phyloP scores from a whole-genome alignment of 2,329 filamentous ascomycete species.

The Biscogniauxia sp. region DNA sequence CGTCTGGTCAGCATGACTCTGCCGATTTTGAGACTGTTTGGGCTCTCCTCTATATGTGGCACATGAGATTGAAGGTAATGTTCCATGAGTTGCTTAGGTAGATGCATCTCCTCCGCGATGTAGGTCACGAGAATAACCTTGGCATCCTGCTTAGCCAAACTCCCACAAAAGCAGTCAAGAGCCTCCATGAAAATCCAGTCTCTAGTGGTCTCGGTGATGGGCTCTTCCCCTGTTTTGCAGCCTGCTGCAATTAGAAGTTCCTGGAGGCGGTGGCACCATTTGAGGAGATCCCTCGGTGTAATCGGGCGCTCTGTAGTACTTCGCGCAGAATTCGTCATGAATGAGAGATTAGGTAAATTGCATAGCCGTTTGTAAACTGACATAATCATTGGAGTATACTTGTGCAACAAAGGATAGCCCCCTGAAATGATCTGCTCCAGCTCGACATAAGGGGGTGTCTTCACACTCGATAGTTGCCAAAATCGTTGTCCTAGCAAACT shows the following conservation, averaged over 20 bases:
- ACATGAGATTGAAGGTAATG: constrained; percentile 74
- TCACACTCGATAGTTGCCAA: constrained; percentile 76
- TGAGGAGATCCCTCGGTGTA: constrained; percentile 71
- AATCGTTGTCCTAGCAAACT: constrained; percentile 79
- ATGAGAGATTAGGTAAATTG: constrained; percentile 36
- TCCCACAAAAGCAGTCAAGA: constrained; percentile 86
- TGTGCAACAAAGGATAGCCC: constrained; percentile 67
- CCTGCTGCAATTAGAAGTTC: constrained; percentile 60
- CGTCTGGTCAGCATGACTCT: constrained; percentile 62
- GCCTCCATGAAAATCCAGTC: constrained; percentile 93
- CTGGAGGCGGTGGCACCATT: constrained; percentile 80
- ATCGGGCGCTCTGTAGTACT: constrained; percentile 46
- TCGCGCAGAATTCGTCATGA: constrained; percentile 33
- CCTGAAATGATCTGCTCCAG: constrained; percentile 70
- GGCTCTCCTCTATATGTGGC: constrained; percentile 64
- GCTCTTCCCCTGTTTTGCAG: constrained; percentile 65
- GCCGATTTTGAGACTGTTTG: constrained; percentile 60
- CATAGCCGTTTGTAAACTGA: constrained; percentile 57
- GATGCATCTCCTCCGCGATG: constrained; percentile 83
- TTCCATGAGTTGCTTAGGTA: constrained; percentile 77
- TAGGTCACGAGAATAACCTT: constrained; percentile 60
- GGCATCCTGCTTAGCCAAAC: constrained; percentile 64
- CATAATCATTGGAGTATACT: constrained; percentile 58
- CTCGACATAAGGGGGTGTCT: constrained; percentile 65
- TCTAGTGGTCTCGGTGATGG: constrained; percentile 67